These are phyloP conservation scores for Cyanidioschyzon merolae DNA, from an alignment of 23 red algal genomes.

Conservation along the genomic window DNA sequence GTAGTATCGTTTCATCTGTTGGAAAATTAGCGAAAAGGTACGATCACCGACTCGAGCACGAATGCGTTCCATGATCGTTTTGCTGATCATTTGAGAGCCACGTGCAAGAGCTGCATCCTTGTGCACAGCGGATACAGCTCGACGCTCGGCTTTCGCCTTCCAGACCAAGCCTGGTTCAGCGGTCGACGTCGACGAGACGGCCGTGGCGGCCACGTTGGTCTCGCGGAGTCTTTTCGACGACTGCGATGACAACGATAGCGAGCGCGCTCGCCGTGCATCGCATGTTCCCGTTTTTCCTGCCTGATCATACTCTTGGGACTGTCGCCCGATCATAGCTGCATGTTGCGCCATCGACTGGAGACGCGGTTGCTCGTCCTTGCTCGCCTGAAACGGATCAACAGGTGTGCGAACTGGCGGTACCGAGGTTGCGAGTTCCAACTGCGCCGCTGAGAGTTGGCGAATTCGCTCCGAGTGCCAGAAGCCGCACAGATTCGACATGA, in stretches of 20 bases:
- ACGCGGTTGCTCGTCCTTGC: not conserved
- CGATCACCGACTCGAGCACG: not conserved
- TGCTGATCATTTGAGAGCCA: not conserved
- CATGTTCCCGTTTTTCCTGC: not conserved
- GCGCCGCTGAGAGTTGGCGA: not conserved
- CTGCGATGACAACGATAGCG: not conserved
- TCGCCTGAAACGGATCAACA: no score
- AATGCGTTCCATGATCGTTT: not conserved
- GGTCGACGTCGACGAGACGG: not conserved
- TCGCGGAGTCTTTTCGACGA: not conserved
- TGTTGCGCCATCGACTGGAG: not conserved
- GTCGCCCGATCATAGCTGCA: no score
- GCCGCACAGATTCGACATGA: not conserved
- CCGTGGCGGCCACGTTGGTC: not conserved
- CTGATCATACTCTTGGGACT: not conserved
- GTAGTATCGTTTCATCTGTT: not conserved
- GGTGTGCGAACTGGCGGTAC: not conserved
- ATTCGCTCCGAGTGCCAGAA: conserved; percentile 4
- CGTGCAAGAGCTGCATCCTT: not conserved
- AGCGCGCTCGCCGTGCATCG: not conserved
- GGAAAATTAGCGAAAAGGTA: not conserved
- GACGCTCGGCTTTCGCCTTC: not conserved
- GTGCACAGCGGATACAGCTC: not conserved
- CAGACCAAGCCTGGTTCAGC: not conserved
- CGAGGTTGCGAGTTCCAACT: not conserved